Base-by-base conservation (phyloP, 2,329 filamentous ascomycete genomes). In the Diaporthe helianthi region DNA sequence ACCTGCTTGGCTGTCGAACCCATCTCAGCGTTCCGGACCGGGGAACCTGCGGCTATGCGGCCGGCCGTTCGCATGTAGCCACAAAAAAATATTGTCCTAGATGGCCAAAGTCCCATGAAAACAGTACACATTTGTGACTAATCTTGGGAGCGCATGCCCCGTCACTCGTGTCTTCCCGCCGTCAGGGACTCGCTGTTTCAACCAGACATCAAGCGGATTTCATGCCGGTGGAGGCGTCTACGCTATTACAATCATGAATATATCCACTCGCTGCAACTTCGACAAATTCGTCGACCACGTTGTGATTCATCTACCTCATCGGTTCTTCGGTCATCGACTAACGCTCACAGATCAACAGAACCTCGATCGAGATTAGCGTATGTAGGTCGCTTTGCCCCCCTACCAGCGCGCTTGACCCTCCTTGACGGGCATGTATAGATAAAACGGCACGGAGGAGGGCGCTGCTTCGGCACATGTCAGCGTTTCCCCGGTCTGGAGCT, bases 41-140 rank as follows among this genome's bases (percentile, higher is more conserved):
- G 58, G 58, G 58, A 63, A 63, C 49, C 33, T 49, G 47, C 58
- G 58, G 58, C 41, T 49, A 63, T 41, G 44, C 44, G 29, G 41
- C 58, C 58, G 44, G 41, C 26, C 26, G 12, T 63, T 22, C 15
- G n/a, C 44, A 49, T 63, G 58, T 44, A 46, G 41, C 58, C 44
- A 63, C 58, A 33, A 24, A 22, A 26, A 41, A 47, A 46, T n/a
- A 41, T 24, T 58, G 36, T 61, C 41, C 26, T 29, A 47, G 55
- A 33, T 36, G 41, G 19, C 58, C 26, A 47, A 26, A 47, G 22
- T 36, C 22, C 26, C 19, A 60, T 22, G n/a, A 15, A 12, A 31
- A 17, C 41, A 22, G 13, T 29, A 61, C 19, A 38, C 58, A 24
- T n/a, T 17, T 36, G 44, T 17, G 29, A 15, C 41, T 38, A 38